phyloP scores from a whole-genome alignment of 1,284 basidiomycete genomes.

The Boletus calvinii region DNA sequence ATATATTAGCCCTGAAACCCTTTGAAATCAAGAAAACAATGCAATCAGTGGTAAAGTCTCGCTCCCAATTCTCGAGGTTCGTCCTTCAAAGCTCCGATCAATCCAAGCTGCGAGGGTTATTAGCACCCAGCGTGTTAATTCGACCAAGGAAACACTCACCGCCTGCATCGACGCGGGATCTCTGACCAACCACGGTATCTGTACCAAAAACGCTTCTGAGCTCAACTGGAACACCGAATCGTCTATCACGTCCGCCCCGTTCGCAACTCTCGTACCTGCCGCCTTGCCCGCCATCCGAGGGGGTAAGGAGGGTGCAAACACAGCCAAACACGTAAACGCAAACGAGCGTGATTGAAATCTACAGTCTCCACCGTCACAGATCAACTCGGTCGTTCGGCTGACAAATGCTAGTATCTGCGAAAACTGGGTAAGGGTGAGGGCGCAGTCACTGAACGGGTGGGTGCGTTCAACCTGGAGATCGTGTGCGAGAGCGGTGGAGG shows the following conservation, averaged over 20 bases:
- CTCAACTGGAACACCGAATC: constrained; percentile 10
- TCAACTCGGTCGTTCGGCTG: not conserved
- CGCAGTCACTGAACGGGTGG: not conserved
- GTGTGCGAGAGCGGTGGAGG: not conserved
- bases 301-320: constrained; percentile 7
- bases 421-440: constrained; percentile 10
- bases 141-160: not conserved
- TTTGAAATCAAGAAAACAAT: no score
- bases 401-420: constrained; percentile 10
- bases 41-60: constrained; percentile 1
- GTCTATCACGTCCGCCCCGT: not conserved
- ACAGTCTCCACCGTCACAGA: constrained; percentile 13
- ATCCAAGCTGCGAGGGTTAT: not conserved
- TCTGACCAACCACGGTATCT: constrained; percentile 1
- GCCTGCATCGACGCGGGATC: not conserved
- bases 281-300: not conserved
- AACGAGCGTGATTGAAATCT: constrained; percentile 17
- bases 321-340: constrained; percentile 14
- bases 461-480: constrained; percentile 15
- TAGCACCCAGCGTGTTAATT: not conserved
- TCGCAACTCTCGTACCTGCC: no score
- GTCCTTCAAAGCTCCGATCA: constrained; percentile 4
- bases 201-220: constrained; percentile 5
- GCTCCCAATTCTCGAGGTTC: not conserved
- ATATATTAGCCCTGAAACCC: no score